A percentile compares a stretch with the other conserved stretches of the same genome.
Conservation (phyloP, 176 grass and related monocot genomes). For the Raddia guianensis region DNA sequence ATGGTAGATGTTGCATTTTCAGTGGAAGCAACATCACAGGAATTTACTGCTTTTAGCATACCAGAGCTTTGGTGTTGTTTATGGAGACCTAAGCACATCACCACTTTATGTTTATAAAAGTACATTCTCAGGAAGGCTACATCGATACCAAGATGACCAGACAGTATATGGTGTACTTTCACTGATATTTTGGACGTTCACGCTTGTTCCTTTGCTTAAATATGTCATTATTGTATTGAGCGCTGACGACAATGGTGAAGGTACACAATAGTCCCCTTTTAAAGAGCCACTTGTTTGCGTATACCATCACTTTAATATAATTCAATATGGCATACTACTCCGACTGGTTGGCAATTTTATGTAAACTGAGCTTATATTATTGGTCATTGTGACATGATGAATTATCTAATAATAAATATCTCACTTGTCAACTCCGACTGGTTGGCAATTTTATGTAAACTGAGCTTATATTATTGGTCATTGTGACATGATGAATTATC, state of each 20-base stretch:
- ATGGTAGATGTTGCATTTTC: conserved; percentile 38
- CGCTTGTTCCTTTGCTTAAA: conserved; percentile 91
- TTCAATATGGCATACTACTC: neutral
- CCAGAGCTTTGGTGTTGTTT: conserved; percentile 97
- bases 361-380: conserved; percentile 20
- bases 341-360: neutral
- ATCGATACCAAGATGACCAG: conserved; percentile 65
- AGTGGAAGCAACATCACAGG: conserved; percentile 64
- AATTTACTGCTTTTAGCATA: conserved; percentile 84
- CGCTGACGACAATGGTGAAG: conserved; percentile 92
- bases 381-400: conserved; percentile 20
- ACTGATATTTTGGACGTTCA: conserved; percentile 96
- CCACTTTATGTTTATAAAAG: conserved; percentile 90
- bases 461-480: conserved; percentile 16
- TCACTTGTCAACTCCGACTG: neutral
- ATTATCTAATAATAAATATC: conserved; percentile 2
- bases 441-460: conserved; percentile 5
- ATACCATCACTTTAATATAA: neutral
- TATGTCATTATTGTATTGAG: conserved; percentile 80
- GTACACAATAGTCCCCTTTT: conserved; percentile 25
- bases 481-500: conserved; percentile 27
- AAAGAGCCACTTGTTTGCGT: neutral
- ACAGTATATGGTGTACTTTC: conserved; percentile 83
- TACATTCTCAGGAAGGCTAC: conserved; percentile 67
- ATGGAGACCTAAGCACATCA: conserved; percentile 89